Evolutionary conservation across 441 rosid species (phyloP).

Genomic region (Gossypium lobatum): DNA sequence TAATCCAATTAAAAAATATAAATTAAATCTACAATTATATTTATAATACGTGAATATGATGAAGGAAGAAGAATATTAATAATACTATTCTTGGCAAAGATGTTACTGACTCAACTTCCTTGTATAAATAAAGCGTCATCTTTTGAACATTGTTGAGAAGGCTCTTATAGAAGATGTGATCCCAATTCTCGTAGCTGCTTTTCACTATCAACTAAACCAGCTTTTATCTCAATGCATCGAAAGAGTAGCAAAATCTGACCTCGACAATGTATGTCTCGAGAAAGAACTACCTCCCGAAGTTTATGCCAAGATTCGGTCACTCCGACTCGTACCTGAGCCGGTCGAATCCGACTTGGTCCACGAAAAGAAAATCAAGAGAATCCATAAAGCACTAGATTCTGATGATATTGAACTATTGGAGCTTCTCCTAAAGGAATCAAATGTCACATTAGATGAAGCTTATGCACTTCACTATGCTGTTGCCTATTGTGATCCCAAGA

Average conservation of each 20-base stretch:
- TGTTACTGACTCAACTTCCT: constrained; percentile 2
- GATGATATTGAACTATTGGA: constrained; percentile 28
- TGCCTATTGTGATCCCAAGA: constrained; percentile 34
- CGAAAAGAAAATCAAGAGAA: constrained; percentile 23
- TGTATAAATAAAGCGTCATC: constrained; percentile 25
- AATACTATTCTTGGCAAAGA: not conserved
- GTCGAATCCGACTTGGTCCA: constrained; percentile 1
- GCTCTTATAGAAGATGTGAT: constrained; percentile 27
- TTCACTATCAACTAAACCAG: constrained; percentile 26
- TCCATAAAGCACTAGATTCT: constrained; percentile 32
- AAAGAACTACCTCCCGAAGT: constrained; percentile 27
- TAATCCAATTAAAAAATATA: fast-evolving
- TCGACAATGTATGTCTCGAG: constrained; percentile 24
- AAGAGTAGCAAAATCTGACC: constrained; percentile 24
- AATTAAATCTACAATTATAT: no score
- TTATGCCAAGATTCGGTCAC: constrained; percentile 13
- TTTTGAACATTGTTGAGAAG: constrained; percentile 27
- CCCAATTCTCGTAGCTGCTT: constrained; percentile 28
- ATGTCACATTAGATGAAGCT: constrained; percentile 27
- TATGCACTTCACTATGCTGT: constrained; percentile 34
- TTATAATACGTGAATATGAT: no score
- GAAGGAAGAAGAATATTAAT: no score
- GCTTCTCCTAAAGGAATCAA: constrained; percentile 28
- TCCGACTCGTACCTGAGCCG: constrained; percentile 18
- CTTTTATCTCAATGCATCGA: constrained; percentile 21